Evolutionary conservation across 306 rosid genomes (phyloP).

Genomic region (Styphnolobium japonicum): DNA sequence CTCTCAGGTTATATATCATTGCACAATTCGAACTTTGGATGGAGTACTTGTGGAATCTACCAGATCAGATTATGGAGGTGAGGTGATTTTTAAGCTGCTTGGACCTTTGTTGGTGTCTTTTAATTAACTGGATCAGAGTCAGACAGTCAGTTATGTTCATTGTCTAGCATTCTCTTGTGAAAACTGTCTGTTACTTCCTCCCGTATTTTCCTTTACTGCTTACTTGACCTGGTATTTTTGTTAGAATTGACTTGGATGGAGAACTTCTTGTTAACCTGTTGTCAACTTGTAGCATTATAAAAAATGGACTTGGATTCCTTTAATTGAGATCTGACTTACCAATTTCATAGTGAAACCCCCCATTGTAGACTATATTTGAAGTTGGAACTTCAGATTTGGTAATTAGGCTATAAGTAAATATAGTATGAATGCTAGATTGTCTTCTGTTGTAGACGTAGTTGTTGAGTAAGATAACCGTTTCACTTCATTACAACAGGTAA

Average conservation of each 20-base stretch:
- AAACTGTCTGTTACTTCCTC: background rate
- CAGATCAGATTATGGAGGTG: slow-evolving; percentile 74
- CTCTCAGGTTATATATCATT: slow-evolving; percentile 78
- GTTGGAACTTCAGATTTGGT: slow-evolving; percentile 1
- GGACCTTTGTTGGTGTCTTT: background rate
- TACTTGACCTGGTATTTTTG: background rate
- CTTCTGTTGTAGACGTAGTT: slow-evolving; percentile 11
- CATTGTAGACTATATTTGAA: background rate
- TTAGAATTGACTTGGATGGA: background rate
- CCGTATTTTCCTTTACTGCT: background rate
- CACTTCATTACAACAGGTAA: slow-evolving; percentile 52
- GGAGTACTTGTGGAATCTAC: slow-evolving; percentile 88
- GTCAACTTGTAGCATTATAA: background rate
- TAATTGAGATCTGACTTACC: background rate
- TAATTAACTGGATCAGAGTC: background rate
- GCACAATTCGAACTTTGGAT: slow-evolving; percentile 77
- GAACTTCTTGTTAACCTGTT: background rate
- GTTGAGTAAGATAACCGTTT: slow-evolving; percentile 21
- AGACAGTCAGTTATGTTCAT: slow-evolving; percentile 6
- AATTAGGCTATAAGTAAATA: background rate
- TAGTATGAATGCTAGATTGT: background rate
- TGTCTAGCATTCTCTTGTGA: background rate
- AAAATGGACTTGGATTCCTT: background rate
- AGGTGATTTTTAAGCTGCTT: slow-evolving; percentile 31
- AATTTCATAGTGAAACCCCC: slow-evolving; percentile 6